Percentiles rank a stretch among this genome's conserved stretches.
phyloP scores from a whole-genome alignment of 2,329 filamentous ascomycete genomes.

The Penicillium sp. region DNA sequence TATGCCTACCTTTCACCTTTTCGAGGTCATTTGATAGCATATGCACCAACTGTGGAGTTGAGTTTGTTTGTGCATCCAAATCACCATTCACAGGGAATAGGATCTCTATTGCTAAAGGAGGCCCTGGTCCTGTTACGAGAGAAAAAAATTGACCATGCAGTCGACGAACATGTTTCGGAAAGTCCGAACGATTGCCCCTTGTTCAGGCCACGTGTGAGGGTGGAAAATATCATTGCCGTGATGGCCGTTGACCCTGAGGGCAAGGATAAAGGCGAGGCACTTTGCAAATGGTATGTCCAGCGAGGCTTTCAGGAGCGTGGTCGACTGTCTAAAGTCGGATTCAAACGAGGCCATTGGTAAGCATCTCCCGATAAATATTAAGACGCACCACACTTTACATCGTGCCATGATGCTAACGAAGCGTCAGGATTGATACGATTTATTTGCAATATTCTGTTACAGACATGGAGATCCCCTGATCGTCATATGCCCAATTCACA shows the following conservation, averaged over 20 bases:
- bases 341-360: conserved; percentile 44
- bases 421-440: conserved; percentile 21
- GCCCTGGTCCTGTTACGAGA: conserved; percentile 32
- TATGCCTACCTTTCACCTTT: conserved; percentile 43
- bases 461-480: background rate
- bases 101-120: conserved; percentile 34
- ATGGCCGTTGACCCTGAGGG: conserved; percentile 44
- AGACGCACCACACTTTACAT: background rate
- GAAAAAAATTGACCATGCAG: background rate
- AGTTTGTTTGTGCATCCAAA: conserved; percentile 44
- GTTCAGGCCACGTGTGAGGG: background rate
- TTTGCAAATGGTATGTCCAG: conserved; percentile 44
- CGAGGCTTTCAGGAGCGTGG: conserved; percentile 46
- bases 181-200: background rate
- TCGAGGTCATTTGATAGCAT: conserved; percentile 40
- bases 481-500: background rate
- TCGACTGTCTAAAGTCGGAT: conserved; percentile 42
- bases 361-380: no score
- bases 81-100: conserved; percentile 36
- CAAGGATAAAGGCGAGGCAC: conserved; percentile 34
- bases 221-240: conserved; percentile 41
- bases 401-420: no score
- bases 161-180: background rate
- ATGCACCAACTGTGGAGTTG: conserved; percentile 47
- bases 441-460: conserved; percentile 18